Base-by-base conservation (phyloP, 2,329 filamentous ascomycete species). In the Fusarium pilosicola region DNA sequence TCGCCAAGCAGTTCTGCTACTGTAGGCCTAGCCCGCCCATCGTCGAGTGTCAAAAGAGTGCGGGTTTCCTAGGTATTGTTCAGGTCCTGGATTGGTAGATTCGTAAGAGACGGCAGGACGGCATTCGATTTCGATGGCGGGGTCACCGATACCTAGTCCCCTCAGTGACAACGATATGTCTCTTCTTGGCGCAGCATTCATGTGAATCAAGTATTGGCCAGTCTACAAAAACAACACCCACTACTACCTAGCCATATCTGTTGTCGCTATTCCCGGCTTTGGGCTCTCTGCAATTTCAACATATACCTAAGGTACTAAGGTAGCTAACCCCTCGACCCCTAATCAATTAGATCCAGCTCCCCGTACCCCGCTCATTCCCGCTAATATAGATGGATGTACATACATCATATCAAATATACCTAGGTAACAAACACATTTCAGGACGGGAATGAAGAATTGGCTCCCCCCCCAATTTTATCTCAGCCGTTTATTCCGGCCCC, bases 391-490 rank as follows among this genome's bases (percentile, higher is more conserved):
- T 30, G 10, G 18, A 46, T 22, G 18, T 9, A 26, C 18, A 14
- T 32, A 44, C 42, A 46, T 30, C 51, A 45, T 45, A 39, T 44
- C 34, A 46, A 55, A 46, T 71, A 34, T 7, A n/a, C n/a, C n/a
- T n/a, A 26, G 26, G 26, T 26, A 26, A 68, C 46, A 55, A 57
- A 58, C 32, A 57, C 56, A 12, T 60, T 45, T 38, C 39, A 28
- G 26, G 32, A n/a, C 30, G 41, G 30, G 24, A 36, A 51, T 59
- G 38, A 41, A 46, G 52, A 68, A 32, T 65, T 60, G 71, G 72
- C 60, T 74, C 58, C 72, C 72, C 72, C 74, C 72, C 71, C 64
- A 72, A 73, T 74, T 66, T 74, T 41, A 68, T 66, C 54, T 41
- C 56, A 58, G 41, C 34, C 67, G 55, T 70, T 51, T 30, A 68